phyloP scores from a whole-genome alignment of 768 basidiomycete genomes.

The Suillus cothurnatus region DNA sequence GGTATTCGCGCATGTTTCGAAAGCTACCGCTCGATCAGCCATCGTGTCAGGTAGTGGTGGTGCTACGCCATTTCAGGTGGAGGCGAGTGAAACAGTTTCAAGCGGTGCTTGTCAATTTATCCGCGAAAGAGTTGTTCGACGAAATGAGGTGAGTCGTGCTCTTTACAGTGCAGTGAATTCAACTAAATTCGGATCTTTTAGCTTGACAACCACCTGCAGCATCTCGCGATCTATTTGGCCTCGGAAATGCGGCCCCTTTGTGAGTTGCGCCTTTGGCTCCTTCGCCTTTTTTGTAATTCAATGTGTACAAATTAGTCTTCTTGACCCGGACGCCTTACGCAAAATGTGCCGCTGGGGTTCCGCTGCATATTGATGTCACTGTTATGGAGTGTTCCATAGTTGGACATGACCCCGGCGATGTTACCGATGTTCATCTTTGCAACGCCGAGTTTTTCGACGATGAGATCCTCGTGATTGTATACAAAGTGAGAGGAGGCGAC shows the following conservation, averaged over 20 bases:
- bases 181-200: conserved; percentile 34
- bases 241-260: conserved; percentile 44
- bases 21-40: conserved; percentile 65
- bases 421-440: conserved; percentile 52
- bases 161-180: conserved; percentile 26
- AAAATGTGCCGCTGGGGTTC: conserved; percentile 38
- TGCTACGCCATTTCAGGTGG: conserved; percentile 31
- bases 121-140: conserved; percentile 55
- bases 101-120: conserved; percentile 38
- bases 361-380: conserved; percentile 44
- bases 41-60: conserved; percentile 37
- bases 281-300: conserved; percentile 30
- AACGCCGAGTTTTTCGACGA: conserved; percentile 83
- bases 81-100: conserved; percentile 34
- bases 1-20: conserved; percentile 63
- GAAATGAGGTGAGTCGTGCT: conserved; percentile 51
- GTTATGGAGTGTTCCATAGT: conserved; percentile 51
- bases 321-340: conserved; percentile 55
- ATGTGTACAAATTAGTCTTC: conserved; percentile 52
- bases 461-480: conserved; percentile 64
- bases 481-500: conserved; percentile 47
- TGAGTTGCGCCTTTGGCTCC: conserved; percentile 38
- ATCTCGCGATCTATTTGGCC: conserved; percentile 51
- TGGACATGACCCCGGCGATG: conserved; percentile 34
- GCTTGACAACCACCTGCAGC: conserved; percentile 50